Conservation (phyloP, 129 eudicot genomes). For the sunflower (Helianthus annuus) region HanXRQr2.0-SUNRISE NC_035437.2:176719922-176720421, state of each 20-base stretch:
- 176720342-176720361: too few species aligned
- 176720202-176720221: slow-evolving; percentile 21
- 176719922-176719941: not conserved
- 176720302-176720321: not conserved
- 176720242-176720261: slow-evolving; percentile 21
- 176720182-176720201: slow-evolving; percentile 1
- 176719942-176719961: not conserved
- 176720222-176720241: slow-evolving; percentile 21
- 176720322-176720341: not conserved
- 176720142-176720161: not conserved
- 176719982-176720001: slow-evolving; percentile 22
- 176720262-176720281: slow-evolving; percentile 20
- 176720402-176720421: too few species aligned
- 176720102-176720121: not conserved
- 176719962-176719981: slow-evolving; percentile 12
- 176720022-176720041: slow-evolving; percentile 9
- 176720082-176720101: slow-evolving; percentile 21
- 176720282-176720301: slow-evolving; percentile 19
- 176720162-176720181: slow-evolving; percentile 22
- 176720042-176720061: slow-evolving; percentile 24
- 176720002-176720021: not conserved
- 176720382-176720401: too few species aligned
- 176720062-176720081: slow-evolving; percentile 25
- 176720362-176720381: too few species aligned
- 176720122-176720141: not conserved